Base-by-base conservation (phyloP, 768 basidiomycete genomes). In the Trametes gibbosa region DNA sequence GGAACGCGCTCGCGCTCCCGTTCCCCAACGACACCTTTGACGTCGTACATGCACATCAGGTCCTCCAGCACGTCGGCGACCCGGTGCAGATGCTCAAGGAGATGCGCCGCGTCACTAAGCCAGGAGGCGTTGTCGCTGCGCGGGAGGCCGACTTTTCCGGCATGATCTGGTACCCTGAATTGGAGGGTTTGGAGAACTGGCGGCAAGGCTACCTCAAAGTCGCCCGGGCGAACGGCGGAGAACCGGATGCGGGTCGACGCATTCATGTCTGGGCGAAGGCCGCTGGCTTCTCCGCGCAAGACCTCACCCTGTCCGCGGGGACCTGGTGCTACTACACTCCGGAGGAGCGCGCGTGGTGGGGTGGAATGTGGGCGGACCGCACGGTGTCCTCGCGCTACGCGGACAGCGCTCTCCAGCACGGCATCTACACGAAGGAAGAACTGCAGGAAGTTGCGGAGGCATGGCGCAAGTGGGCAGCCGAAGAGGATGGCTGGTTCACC, bases 31-130 rank as follows among this genome's bases (percentile, higher is more conserved):
- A 61, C 27, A 64, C 72, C 5, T 83, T 81, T 67, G 81, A 82
- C 69, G 73, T 82, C 63, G 78, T 80, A 3, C 77, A 79, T 63
- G 73, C 76, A 21, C 79, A 81, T 57, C 80, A 81, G 63, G 80
- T 82, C 7, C 70, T 83, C 2, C 75, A 79, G 62, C 82, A 82
- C 68, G 63, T 83, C 48, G 46, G 61, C 2, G 74, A 80, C 51
- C 77, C 80, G 0, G 67, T 78, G 12, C 48, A 47, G 17, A 76
- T 76, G 1, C 66, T 81, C 35, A 62, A 64, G 47, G 82, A 83
- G 73, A 81, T 83, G 79, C 64, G 67, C 23, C 70, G 81, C 19
- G 81, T 82, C 4, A 69, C 75, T 0, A 79, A 77, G 61, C 69
- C 73, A 1, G 79, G 78, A 2, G 81, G 81, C 0, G 59, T 81